Base-by-base conservation (phyloP, 495 filamentous ascomycete species). In the Aspergillus mulundensis region DNA sequence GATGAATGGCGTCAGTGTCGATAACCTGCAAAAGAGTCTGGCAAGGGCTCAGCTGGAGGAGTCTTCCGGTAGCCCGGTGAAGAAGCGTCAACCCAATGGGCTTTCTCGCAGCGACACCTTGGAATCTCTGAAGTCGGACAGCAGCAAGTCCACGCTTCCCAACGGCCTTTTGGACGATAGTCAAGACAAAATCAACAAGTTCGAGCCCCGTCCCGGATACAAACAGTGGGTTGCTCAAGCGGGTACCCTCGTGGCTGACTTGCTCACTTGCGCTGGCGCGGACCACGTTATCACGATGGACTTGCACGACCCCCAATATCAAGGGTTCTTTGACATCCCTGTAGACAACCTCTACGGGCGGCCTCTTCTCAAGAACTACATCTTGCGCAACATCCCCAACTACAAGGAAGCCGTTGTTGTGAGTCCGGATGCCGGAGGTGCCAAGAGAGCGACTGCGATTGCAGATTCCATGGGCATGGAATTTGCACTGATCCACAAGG, bases 191-290 rank as follows among this genome's bases (percentile, higher is more conserved):
- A 74, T 76, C 40, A 70, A 66, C 47, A 55, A 78, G 38, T 96
- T 96, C 73, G 76, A 88, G 59, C 86, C 90, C 0, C 89, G 90
- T 60, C 89, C 91, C 1, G 94, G 94, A 15, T 98, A 97, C 68
- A 95, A 92, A 72, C 90, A 95, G 77, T 97, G 95, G 94, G 91
- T 98, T 60, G 94, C 94, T 21, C 94, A 97, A 73, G 93, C 94
- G 43, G 94, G 94, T 48, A 97, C 94, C 16, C 79, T 98, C 59
- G 88, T 98, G 19, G 94, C 94, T 20, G 91, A 97, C 68, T 82
- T 98, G 49, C 74, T 98, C 54, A 97, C 91, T 39, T 97, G 91
- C 69, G 94, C 94, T 57, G 94, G 94, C 50, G 91, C 94, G 20
- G 95, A 98, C 73, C 94, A 97, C 71, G 74, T 98, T 68, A 91